Percentiles rank a stretch among this genome's conserved stretches.
Conservation (phyloP, 2,329 filamentous ascomycete genomes). For the Boeremia lycopersici region DNA sequence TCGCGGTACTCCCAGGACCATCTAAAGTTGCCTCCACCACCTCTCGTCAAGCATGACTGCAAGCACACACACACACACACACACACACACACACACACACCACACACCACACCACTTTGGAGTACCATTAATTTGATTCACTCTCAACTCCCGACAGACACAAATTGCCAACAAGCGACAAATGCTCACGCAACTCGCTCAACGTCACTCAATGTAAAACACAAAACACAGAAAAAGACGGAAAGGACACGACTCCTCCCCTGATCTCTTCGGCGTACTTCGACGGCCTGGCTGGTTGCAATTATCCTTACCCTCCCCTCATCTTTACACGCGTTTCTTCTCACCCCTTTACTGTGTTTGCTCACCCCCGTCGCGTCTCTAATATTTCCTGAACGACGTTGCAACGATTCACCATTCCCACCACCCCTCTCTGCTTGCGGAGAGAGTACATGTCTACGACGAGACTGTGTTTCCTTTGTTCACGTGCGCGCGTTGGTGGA, state of each 20-base stretch:
- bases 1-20: constrained; percentile 36
- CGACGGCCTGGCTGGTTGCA: constrained; percentile 30
- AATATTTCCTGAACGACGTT: constrained; percentile 17
- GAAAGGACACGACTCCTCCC: constrained; percentile 37
- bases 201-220: constrained; percentile 29
- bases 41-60: constrained; percentile 19
- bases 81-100: constrained; percentile 16
- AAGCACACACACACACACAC: constrained; percentile 21
- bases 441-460: constrained; percentile 41
- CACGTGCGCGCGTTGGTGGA: constrained; percentile 19
- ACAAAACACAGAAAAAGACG: constrained; percentile 41
- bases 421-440: constrained; percentile 31
- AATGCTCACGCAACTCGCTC: constrained; percentile 28
- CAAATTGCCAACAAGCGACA: constrained; percentile 25
- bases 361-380: constrained; percentile 33
- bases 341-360: constrained; percentile 31
- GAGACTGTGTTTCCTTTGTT: constrained; percentile 46
- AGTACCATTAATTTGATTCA: constrained; percentile 22
- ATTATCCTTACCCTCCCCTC: constrained; percentile 24
- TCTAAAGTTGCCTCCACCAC: constrained; percentile 27
- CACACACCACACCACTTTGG: constrained; percentile 20
- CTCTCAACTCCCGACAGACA: constrained; percentile 22
- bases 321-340: constrained; percentile 16
- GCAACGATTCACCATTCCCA: constrained; percentile 18
- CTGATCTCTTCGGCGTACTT: constrained; percentile 37